phyloP scores from a whole-genome alignment of 257 asterid species.

The Fraxinus anomala region DNA sequence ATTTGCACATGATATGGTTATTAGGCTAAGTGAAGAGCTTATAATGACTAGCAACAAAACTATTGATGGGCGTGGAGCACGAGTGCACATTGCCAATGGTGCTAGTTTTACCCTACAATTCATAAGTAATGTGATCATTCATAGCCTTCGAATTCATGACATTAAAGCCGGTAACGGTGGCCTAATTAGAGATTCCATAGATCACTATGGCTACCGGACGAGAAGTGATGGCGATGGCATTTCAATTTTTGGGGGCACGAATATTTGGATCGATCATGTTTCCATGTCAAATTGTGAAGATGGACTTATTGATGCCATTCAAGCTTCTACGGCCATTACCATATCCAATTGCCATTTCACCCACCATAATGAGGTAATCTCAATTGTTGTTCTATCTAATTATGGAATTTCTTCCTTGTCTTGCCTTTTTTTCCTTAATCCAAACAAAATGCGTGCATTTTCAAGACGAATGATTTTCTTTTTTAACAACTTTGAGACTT shows the following conservation, averaged over 20 bases:
- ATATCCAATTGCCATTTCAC: conserved; percentile 64
- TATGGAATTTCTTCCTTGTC: not conserved
- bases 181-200: conserved; percentile 44
- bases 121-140: conserved; percentile 48
- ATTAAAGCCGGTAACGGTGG: conserved; percentile 51
- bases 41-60: conserved; percentile 62
- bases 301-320: conserved; percentile 60
- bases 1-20: conserved; percentile 41
- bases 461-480: not conserved
- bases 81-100: conserved; percentile 48
- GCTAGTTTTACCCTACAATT: conserved; percentile 58
- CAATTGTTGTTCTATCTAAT: not conserved
- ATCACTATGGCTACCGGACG: conserved; percentile 44
- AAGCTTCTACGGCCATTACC: conserved; percentile 64
- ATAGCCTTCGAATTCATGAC: conserved; percentile 46
- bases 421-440: not conserved
- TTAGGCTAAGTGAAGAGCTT: conserved; percentile 48
- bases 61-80: conserved; percentile 66
- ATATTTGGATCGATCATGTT: conserved; percentile 66
- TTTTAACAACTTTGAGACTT: no score
- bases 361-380: conserved; percentile 52
- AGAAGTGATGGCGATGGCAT: conserved; percentile 62
- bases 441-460: not conserved
- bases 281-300: conserved; percentile 53
- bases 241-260: conserved; percentile 46